Evolutionary conservation across 257 asterid genomes (phyloP).

Genomic region (Nicotiana tabacum): DNA sequence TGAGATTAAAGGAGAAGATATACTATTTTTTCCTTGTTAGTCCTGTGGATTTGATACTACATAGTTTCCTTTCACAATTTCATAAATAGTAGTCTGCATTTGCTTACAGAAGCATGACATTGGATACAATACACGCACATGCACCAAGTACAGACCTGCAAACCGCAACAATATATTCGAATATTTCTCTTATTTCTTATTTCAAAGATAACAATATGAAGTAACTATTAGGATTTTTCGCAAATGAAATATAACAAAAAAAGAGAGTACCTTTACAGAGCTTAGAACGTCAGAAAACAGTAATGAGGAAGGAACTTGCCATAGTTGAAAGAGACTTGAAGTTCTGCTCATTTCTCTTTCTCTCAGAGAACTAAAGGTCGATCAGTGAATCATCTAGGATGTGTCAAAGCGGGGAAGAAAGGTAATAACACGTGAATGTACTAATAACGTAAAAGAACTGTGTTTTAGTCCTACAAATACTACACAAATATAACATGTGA

Average conservation of each 20-base stretch:
- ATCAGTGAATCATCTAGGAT: too few relatives aligned
- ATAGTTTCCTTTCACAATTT: slow-evolving; percentile 63
- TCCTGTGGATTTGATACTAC: slow-evolving; percentile 35
- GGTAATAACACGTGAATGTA: too few relatives aligned
- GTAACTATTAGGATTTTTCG: too few relatives aligned
- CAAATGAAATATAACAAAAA: neutral
- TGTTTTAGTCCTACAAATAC: too few relatives aligned
- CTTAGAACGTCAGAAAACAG: slow-evolving; percentile 28
- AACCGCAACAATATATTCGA: neutral
- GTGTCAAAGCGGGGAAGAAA: too few relatives aligned
- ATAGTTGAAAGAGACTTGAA: slow-evolving; percentile 3
- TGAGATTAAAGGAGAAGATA: neutral
- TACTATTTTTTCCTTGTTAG: slow-evolving; percentile 25
- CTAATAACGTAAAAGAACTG: too few relatives aligned
- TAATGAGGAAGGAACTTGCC: slow-evolving; percentile 41
- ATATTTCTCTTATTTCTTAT: too few relatives aligned
- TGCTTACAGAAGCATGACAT: slow-evolving; percentile 46
- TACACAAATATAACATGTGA: too few relatives aligned
- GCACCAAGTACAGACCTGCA: slow-evolving; percentile 40
- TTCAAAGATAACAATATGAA: too few relatives aligned
- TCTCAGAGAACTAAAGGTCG: neutral
- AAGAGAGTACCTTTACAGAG: slow-evolving; percentile 30
- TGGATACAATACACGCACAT: slow-evolving; percentile 27
- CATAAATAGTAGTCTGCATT: slow-evolving; percentile 61
- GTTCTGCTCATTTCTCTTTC: slow-evolving; percentile 35